Percentiles rank a stretch among this genome's conserved stretches.
Evolutionary conservation across 441 rosid genomes (phyloP).

Genomic region (Erodium trifolium): DNA sequence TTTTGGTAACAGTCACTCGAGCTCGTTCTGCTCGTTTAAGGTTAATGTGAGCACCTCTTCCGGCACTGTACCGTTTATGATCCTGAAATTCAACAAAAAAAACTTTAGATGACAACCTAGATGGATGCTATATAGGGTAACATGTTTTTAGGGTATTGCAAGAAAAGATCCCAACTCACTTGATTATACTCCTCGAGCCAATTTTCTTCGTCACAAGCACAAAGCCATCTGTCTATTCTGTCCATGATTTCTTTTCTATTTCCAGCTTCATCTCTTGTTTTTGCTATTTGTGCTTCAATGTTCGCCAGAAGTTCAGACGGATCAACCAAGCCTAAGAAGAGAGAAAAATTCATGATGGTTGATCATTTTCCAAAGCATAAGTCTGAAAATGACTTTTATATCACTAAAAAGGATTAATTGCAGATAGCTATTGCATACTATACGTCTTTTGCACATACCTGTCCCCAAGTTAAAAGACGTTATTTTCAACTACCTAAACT

Average conservation of each 20-base stretch:
- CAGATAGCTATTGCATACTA: constrained; percentile 35
- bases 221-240: constrained; percentile 62
- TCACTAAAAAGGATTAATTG: constrained; percentile 25
- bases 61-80: constrained; percentile 52
- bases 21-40: constrained; percentile 75
- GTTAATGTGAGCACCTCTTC: constrained; percentile 68
- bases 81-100: constrained; percentile 43
- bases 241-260: constrained; percentile 71
- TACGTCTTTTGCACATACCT: too few species aligned
- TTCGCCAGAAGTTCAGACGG: constrained; percentile 62
- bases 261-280: constrained; percentile 48
- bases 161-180: constrained; percentile 61
- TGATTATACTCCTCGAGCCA: constrained; percentile 70
- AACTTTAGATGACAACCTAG: constrained; percentile 19
- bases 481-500: too few species aligned
- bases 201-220: constrained; percentile 67
- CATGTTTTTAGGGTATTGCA: not conserved
- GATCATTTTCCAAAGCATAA: constrained; percentile 8
- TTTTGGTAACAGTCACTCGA: constrained; percentile 52
- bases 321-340: constrained; percentile 50
- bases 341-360: constrained; percentile 1
- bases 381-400: not conserved
- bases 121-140: not conserved
- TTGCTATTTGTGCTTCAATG: constrained; percentile 51
- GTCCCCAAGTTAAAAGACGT: too few species aligned